These are phyloP conservation scores for Hamamelis virginiana DNA, from an alignment of 164 flowering plant species.

Conservation along the genomic window DNA sequence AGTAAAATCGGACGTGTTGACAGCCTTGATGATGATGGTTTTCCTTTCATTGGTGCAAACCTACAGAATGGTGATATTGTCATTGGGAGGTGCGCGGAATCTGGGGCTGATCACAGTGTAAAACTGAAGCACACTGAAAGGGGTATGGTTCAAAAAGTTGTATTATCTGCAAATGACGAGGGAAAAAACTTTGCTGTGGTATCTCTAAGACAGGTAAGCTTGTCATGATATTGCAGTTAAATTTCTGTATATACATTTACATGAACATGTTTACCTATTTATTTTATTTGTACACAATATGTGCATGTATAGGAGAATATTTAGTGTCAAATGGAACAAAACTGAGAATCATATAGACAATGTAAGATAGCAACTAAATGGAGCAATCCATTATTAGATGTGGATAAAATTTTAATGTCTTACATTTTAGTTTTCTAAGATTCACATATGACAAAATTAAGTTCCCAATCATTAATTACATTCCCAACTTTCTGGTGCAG, in stretches of 20 bases:
- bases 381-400: neutral
- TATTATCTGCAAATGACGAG: conserved; percentile 91
- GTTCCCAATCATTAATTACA: neutral
- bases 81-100: conserved; percentile 78
- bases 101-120: conserved; percentile 86
- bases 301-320: too few relatives aligned
- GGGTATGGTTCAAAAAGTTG: conserved; percentile 89
- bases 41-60: conserved; percentile 85
- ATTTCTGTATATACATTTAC: neutral
- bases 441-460: neutral
- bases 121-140: conserved; percentile 91
- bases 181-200: conserved; percentile 90
- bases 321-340: too few relatives aligned
- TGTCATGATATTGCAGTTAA: neutral
- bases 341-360: too few relatives aligned
- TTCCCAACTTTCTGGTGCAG: conserved; percentile 36
- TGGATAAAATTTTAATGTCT: neutral
- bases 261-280: too few relatives aligned
- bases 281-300: too few relatives aligned
- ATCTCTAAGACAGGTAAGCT: conserved; percentile 81
- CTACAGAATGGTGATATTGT: conserved; percentile 81
- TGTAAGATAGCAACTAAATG: too few relatives aligned
- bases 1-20: conserved; percentile 86
- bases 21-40: conserved; percentile 92
- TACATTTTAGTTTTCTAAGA: neutral